Evolutionary conservation across 768 basidiomycete genomes (phyloP), one percentile per base, ranked within the genome.

Genomic region (Podaxis carcinomalis): DNA sequence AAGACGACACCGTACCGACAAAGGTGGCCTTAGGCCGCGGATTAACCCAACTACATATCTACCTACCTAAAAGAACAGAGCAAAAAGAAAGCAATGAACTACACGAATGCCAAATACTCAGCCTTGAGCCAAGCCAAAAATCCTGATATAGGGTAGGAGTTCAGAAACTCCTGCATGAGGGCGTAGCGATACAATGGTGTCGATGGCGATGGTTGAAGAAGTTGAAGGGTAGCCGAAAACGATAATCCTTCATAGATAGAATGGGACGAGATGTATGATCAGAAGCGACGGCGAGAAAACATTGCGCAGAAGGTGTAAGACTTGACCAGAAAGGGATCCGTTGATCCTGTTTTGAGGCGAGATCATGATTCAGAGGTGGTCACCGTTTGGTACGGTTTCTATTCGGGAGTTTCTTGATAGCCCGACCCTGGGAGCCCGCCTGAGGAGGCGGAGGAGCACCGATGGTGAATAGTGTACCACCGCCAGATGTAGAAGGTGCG

Each of bases 391-490:
- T 72, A 39, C 72, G 73, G 44, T 67, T 70, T 67, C 78, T 74
- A 51, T 73, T 82, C 49, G 85, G 85, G 51, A 87, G 75, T 58
- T 82, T 84, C 72, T 83, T 84, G 50, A 86, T 79, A 52, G 76
- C 75, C 49, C 83, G 76, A 39, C 65, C 59, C 50, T 56, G 61
- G 32, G 62, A 69, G 54, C 68, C 69, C 57, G 65, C 63, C 3
- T 74, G 42, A 3, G 77, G 72, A 25, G 79, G 65, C 16, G 86
- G 81, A 1, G 82, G 78, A 51, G 86, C 76, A 32, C 86, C 86
- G 56, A 87, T 86, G 11, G 85, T 87, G 66, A 87, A 87, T 37
- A 87, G 62, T 5, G 73, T 72, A 6, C 75, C 75, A 19, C 73
- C 76, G 23, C 76, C 68, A 1, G 79, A 69, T 9, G 78, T 68